These are phyloP conservation scores for Acarospora socialis DNA, from an alignment of 2,329 filamentous ascomycete species.

Conservation along the genomic window DNA sequence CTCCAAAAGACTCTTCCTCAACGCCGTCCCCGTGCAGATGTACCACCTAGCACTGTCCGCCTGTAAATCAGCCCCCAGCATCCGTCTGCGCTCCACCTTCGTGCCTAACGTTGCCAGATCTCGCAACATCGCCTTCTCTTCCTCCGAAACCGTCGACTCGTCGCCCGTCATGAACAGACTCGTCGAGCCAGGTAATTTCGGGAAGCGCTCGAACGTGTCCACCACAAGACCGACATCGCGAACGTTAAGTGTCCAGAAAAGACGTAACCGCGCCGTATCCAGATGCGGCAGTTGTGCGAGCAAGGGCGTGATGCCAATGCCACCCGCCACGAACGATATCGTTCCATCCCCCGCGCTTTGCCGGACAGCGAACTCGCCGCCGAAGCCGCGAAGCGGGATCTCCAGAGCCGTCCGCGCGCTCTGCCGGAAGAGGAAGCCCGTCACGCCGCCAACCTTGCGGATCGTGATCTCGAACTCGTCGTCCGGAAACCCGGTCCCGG, in stretches of 20 bases:
- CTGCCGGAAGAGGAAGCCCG: slow-evolving; percentile 47
- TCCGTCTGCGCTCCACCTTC: slow-evolving; percentile 30
- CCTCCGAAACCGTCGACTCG: slow-evolving; percentile 10
- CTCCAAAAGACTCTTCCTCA: slow-evolving; percentile 35
- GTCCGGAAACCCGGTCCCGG: slow-evolving; percentile 24
- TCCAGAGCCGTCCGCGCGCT: slow-evolving; percentile 41
- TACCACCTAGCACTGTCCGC: slow-evolving; percentile 37
- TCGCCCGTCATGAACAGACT: slow-evolving; percentile 51
- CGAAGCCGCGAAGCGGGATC: slow-evolving; percentile 57
- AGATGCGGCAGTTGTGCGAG: slow-evolving; percentile 52
- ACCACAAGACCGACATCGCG: slow-evolving; percentile 49
- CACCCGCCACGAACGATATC: slow-evolving; percentile 55
- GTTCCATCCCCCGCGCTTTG: slow-evolving; percentile 24
- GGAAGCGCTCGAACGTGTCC: slow-evolving; percentile 42
- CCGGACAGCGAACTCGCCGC: slow-evolving; percentile 44
- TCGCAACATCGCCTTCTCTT: slow-evolving; percentile 23
- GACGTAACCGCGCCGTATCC: slow-evolving; percentile 30
- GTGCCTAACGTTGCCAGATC: slow-evolving; percentile 28
- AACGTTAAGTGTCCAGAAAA: slow-evolving; percentile 55
- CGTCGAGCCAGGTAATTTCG: slow-evolving; percentile 37
- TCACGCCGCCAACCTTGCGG: slow-evolving; percentile 54
- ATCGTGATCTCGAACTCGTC: slow-evolving; percentile 58
- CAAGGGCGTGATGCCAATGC: slow-evolving; percentile 72
- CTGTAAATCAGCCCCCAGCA: slow-evolving; percentile 33
- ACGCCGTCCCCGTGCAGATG: slow-evolving; percentile 39